A percentile compares a stretch with the other conserved stretches of the same genome.
These are phyloP conservation scores for Rhynchosporium agropyri DNA, from an alignment of 2,329 filamentous ascomycete genomes.

Conservation along the genomic window DNA sequence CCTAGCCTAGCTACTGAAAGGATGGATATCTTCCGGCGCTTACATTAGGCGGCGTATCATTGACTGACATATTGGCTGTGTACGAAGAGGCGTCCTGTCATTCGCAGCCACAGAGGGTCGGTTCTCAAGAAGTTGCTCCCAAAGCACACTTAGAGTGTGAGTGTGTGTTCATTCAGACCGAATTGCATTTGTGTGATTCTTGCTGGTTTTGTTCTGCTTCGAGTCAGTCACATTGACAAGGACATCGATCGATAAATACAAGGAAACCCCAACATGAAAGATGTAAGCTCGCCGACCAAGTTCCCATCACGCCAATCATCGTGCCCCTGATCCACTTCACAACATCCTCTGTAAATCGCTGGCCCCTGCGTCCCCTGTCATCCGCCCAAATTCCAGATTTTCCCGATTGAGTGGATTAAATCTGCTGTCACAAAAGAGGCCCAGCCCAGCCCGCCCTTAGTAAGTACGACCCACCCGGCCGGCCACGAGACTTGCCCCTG, in stretches of 20 bases:
- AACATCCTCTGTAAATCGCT: constrained; percentile 5
- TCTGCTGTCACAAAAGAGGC: not conserved
- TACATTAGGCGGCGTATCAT: constrained; percentile 1
- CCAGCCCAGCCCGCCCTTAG: constrained; percentile 11
- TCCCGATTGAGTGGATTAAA: not conserved
- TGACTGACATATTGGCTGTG: not conserved
- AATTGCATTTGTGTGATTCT: not conserved
- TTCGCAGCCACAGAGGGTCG: constrained; percentile 1
- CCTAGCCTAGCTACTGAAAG: no score
- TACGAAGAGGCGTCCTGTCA: not conserved
- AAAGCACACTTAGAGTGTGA: not conserved
- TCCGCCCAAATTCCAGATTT: constrained; percentile 25
- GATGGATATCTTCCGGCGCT: constrained; percentile 7
- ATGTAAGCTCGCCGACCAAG: constrained; percentile 16
- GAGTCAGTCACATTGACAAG: not conserved
- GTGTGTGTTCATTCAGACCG: not conserved
- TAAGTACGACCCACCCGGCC: not conserved
- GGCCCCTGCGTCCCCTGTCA: constrained; percentile 12
- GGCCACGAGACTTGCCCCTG: constrained; percentile 21
- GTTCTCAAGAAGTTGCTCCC: not conserved
- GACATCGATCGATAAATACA: not conserved
- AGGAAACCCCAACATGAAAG: not conserved
- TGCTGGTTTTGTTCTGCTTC: not conserved
- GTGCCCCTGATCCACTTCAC: constrained; percentile 9
- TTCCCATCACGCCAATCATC: constrained; percentile 13